A percentile compares a stretch with the other conserved stretches of the same genome.
Evolutionary conservation across 2,329 filamentous ascomycete species (phyloP).

Genomic region (Eutypa lata): DNA sequence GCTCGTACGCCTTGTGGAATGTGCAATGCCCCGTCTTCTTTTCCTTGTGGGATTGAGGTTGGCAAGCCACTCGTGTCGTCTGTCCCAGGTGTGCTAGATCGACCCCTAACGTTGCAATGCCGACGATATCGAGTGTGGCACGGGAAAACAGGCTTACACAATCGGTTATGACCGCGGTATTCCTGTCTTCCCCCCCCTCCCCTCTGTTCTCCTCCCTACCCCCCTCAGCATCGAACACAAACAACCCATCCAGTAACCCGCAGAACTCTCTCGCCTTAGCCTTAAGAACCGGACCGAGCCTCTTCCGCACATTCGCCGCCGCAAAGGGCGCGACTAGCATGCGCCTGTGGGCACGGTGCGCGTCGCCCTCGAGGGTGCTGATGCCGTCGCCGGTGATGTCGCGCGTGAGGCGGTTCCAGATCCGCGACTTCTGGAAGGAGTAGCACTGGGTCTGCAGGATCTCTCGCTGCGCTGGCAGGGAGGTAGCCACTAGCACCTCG

Average conservation of each 20-base stretch:
- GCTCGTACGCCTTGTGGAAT: constrained; percentile 6
- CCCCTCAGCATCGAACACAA: too few species aligned
- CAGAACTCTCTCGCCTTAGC: constrained; percentile 3
- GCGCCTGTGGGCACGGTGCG: too few species aligned
- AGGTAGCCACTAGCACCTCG: too few species aligned
- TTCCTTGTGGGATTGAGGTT: neutral
- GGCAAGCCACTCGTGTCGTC: neutral
- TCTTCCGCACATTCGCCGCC: neutral
- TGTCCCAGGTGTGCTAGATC: constrained; percentile 6
- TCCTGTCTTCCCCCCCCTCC: neutral
- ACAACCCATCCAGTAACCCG: constrained; percentile 1
- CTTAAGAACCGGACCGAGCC: too few species aligned
- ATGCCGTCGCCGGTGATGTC: too few species aligned
- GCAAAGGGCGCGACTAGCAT: neutral
- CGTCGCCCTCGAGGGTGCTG: too few species aligned
- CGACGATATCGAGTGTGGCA: constrained; percentile 8
- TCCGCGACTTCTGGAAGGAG: too few species aligned
- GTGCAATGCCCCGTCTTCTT: neutral
- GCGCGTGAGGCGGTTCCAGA: too few species aligned
- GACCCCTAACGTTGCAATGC: constrained; percentile 5
- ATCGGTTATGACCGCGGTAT: constrained; percentile 1
- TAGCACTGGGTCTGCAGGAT: too few species aligned
- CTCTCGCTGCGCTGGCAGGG: too few species aligned
- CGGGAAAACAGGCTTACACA: constrained; percentile 7
- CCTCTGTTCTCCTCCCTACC: neutral